A percentile compares a stretch with the other conserved stretches of the same genome.
phyloP scores from a whole-genome alignment of 1,139 yeast species.

The Nakaseomyces nivariensis region DNA sequence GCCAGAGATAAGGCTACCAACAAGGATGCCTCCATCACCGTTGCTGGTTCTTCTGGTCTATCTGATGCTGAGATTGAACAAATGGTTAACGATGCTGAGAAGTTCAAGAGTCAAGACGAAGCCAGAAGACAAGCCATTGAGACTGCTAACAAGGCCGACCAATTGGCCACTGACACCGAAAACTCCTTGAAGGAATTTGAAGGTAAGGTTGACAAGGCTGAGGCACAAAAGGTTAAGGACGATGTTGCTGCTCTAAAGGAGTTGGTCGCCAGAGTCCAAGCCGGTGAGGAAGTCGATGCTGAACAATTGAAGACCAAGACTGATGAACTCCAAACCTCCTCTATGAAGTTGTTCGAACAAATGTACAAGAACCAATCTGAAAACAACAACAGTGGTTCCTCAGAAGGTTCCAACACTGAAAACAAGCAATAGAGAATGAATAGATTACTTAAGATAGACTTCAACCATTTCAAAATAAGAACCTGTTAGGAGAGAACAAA shows the following conservation, averaged over 20 bases:
- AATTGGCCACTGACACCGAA: slow-evolving; percentile 93
- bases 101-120: slow-evolving; percentile 93
- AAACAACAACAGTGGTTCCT: slow-evolving; percentile 2
- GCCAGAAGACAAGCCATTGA: slow-evolving; percentile 92
- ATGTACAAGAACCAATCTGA: slow-evolving; percentile 53
- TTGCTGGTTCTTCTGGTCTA: slow-evolving; percentile 96
- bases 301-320: slow-evolving; percentile 71
- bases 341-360: slow-evolving; percentile 90
- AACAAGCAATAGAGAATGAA: slow-evolving; percentile 1
- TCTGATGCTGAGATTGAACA: slow-evolving; percentile 94
- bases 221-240: slow-evolving; percentile 61
- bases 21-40: slow-evolving; percentile 97
- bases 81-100: slow-evolving; percentile 98
- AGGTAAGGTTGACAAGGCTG: slow-evolving; percentile 85
- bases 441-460: neutral
- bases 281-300: slow-evolving; percentile 75
- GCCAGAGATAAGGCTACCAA: slow-evolving; percentile 98
- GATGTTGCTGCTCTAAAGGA: slow-evolving; percentile 76
- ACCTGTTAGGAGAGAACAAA: no score
- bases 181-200: slow-evolving; percentile 87
- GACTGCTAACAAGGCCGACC: slow-evolving; percentile 94
- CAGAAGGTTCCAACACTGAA: neutral
- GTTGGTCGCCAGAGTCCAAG: slow-evolving; percentile 84
- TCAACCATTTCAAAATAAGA: no score
- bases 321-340: slow-evolving; percentile 50